These are phyloP conservation scores for Fusarium keratoplasticum DNA, from an alignment of 2,329 filamentous ascomycete genomes.

Conservation along the genomic window DNA sequence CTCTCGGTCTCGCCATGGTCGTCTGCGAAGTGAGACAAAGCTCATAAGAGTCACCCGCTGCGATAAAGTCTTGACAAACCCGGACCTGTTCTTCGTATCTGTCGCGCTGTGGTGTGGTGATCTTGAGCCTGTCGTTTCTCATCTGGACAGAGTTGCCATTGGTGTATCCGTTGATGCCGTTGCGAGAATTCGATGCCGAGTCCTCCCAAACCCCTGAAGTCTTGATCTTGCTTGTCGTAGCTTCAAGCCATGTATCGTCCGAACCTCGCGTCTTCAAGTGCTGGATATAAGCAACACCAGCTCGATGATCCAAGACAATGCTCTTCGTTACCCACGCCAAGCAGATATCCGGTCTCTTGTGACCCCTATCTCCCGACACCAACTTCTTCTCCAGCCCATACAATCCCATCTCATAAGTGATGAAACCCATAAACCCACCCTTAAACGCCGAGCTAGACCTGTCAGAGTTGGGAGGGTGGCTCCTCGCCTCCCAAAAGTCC, in stretches of 20 bases:
- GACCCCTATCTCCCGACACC: constrained; percentile 44
- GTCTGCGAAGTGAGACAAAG: constrained; percentile 85
- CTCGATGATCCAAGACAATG: constrained; percentile 79
- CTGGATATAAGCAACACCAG: constrained; percentile 74
- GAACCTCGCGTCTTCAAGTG: constrained; percentile 43
- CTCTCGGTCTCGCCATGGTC: constrained; percentile 61
- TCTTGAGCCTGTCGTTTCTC: constrained; percentile 29
- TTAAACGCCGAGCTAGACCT: constrained; percentile 68
- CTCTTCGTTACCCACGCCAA: constrained; percentile 82
- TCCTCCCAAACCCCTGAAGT: constrained; percentile 49
- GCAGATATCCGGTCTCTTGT: constrained; percentile 74
- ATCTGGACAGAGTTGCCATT: constrained; percentile 20
- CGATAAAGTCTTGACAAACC: constrained; percentile 76
- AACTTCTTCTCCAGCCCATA: constrained; percentile 47
- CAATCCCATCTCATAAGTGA: constrained; percentile 86
- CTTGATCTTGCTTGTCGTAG: constrained; percentile 45
- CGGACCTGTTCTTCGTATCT: constrained; percentile 76
- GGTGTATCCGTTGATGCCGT: constrained; percentile 10
- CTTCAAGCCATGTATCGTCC: constrained; percentile 48
- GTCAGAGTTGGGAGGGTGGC: constrained; percentile 31
- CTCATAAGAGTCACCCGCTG: constrained; percentile 86
- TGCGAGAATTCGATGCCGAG: constrained; percentile 12
- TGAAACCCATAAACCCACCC: constrained; percentile 86
- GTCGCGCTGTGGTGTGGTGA: constrained; percentile 55
- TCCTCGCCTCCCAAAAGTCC: constrained; percentile 54